Evolutionary conservation across 768 basidiomycete species (phyloP).

Genomic region (Mycena latifolia): DNA sequence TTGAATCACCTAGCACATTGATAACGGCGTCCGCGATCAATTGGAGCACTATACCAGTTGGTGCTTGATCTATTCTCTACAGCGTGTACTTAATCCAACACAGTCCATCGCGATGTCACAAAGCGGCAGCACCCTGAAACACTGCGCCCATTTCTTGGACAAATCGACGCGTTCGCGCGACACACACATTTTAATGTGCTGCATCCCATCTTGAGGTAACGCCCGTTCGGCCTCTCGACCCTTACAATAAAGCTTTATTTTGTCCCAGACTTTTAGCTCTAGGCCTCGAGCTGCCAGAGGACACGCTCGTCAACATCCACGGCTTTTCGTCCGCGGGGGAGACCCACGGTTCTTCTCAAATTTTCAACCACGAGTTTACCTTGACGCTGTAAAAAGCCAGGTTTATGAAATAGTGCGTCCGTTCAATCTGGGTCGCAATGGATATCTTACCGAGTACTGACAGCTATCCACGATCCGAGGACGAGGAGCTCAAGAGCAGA

Average conservation of each 20-base stretch:
- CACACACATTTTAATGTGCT: slow-evolving; percentile 67
- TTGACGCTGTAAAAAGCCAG: too few species aligned
- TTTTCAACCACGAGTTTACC: too few species aligned
- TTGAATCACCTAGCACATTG: slow-evolving; percentile 60
- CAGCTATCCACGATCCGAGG: too few species aligned
- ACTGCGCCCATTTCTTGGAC: slow-evolving; percentile 63
- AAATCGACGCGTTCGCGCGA: slow-evolving; percentile 62
- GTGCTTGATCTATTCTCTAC: slow-evolving; percentile 25
- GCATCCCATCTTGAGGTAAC: slow-evolving; percentile 59
- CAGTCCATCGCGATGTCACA: slow-evolving; percentile 62
- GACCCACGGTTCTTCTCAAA: too few species aligned
- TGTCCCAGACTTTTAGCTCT: slow-evolving; percentile 55
- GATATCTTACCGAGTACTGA: too few species aligned
- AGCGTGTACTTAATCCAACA: slow-evolving; percentile 36
- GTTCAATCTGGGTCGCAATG: too few species aligned
- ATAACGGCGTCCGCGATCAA: slow-evolving; percentile 72
- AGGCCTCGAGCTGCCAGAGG: too few species aligned
- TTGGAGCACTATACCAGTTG: slow-evolving; percentile 74
- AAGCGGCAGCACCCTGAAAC: slow-evolving; percentile 63
- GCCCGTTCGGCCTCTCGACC: not conserved
- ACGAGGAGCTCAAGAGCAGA: too few species aligned
- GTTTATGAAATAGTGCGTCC: too few species aligned
- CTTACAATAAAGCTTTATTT: not conserved
- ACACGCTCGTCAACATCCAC: too few species aligned
- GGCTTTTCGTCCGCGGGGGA: too few species aligned